Evolutionary conservation across 192 early-diverging fungal species (phyloP), one percentile per base, ranked within the genome.

Genomic region (Linnemannia schmuckeri): DNA sequence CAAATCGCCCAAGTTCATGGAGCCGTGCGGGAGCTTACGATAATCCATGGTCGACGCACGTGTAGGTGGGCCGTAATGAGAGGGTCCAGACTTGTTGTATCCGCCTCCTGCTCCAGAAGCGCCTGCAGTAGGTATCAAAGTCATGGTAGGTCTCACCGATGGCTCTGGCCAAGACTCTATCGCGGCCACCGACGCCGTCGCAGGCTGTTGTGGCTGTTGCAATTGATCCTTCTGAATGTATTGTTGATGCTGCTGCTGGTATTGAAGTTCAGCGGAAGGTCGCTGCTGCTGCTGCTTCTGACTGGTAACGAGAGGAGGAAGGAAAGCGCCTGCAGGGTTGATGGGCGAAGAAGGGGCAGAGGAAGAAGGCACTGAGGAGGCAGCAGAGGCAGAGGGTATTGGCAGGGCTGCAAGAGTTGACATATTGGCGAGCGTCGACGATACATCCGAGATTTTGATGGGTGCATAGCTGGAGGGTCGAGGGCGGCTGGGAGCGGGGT

Each of bases 401-500:
- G 84, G 84, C 71, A 81, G 61, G 20, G 84, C 37, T 1, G 79
- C 75, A 30, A 87, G 68, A 13, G 84, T 81, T 24, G 84, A 68
- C 79, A 87, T 81, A 52, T 80, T 87, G 75, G 76, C 84, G 30
- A 81, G 47, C 0, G 84, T 87, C 3, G 79, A 81, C 27, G 84
- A 87, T 2, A 87, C 79, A 30, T 87, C 79, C 0, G 79, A 55
- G 27, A 87, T 47, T 38, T 87, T 87, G 52, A 71, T 87, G 63
- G 84, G 84, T 41, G 84, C 69, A 78, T 87, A 87, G 69, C 84
- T 87, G 27, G 84, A 87, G 35, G 84, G 84, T 47, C 84, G 75
- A 44, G 84, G 84, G 1, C 84, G 75, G 49, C 17, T 66, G 22
- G 54, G 55, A 3, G 78, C 55, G 6, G 47, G 69, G n/a, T 41